Conservation (phyloP, 2,329 filamentous ascomycete genomes). For the Penicillium sp. region DNA sequence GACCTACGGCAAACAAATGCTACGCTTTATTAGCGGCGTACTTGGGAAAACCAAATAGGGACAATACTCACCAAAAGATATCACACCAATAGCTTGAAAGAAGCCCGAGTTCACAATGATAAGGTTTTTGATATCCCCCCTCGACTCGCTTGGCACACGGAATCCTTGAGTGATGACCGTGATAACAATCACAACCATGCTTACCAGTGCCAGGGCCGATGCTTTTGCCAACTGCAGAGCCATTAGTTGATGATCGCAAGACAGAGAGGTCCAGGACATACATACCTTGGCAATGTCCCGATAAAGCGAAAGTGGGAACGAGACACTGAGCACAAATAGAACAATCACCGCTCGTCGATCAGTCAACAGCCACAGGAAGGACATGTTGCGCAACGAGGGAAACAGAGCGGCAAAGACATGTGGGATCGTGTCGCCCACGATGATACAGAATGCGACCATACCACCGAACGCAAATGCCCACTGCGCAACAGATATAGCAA, state of each 20-base stretch:
- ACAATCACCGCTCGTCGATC: constrained; percentile 80
- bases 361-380: constrained; percentile 76
- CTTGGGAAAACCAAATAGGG: background rate
- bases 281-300: constrained; percentile 91
- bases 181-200: constrained; percentile 84
- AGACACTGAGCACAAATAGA: constrained; percentile 79
- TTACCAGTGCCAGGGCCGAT: constrained; percentile 84
- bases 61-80: constrained; percentile 74
- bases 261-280: background rate
- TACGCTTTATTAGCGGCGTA: constrained; percentile 35
- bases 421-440: constrained; percentile 93
- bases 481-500: constrained; percentile 87
- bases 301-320: constrained; percentile 88
- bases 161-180: constrained; percentile 83
- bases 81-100: constrained; percentile 94
- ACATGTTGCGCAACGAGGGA: constrained; percentile 65
- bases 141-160: constrained; percentile 64
- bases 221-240: constrained; percentile 77
- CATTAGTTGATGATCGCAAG: constrained; percentile 27
- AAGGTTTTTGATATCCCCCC: constrained; percentile 65
- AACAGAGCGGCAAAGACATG: constrained; percentile 80
- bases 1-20: constrained; percentile 63
- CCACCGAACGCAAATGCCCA: constrained; percentile 98
- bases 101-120: constrained; percentile 81
- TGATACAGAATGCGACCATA: constrained; percentile 97